Percentiles rank a stretch among this genome's conserved stretches.
These are phyloP conservation scores for Exophiala xenobiotica DNA, from an alignment of 2,329 filamentous ascomycete species.

Conservation along the genomic window DNA sequence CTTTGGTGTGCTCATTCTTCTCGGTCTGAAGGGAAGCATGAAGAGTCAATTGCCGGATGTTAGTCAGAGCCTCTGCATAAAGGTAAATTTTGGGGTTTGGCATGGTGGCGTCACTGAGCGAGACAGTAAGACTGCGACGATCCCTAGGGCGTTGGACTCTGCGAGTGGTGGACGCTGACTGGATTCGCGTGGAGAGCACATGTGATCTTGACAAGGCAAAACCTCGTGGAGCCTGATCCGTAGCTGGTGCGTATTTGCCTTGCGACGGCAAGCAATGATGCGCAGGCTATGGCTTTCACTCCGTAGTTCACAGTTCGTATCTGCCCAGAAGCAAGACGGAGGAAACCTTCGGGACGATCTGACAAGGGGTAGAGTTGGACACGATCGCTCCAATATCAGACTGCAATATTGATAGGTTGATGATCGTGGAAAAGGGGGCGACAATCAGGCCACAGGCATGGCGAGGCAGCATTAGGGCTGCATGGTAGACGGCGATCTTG, in stretches of 20 bases:
- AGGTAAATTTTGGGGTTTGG: slow-evolving; percentile 38
- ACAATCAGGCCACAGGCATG: not conserved
- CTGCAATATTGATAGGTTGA: not conserved
- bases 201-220: too few species aligned
- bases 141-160: too few species aligned
- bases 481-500: too few species aligned
- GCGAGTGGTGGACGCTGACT: too few species aligned
- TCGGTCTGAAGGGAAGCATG: slow-evolving; percentile 52
- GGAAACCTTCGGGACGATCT: not conserved
- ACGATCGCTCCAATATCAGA: not conserved
- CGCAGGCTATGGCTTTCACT: not conserved
- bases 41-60: slow-evolving; percentile 61
- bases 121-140: not conserved
- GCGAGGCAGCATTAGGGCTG: too few species aligned
- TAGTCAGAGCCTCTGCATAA: slow-evolving; percentile 60
- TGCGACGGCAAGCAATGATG: not conserved
- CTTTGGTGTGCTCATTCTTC: slow-evolving; percentile 44
- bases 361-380: not conserved
- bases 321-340: not conserved
- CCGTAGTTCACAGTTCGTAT: not conserved
- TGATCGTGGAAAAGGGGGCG: not conserved
- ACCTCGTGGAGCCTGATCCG: too few species aligned
- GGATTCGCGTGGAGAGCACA: too few species aligned
- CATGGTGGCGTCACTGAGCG: slow-evolving; percentile 2
- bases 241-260: not conserved